Percentiles rank a stretch among this genome's conserved stretches.
phyloP scores from a whole-genome alignment of 108 stramenopile species.

The Cyclotella distinguenda region DNA sequence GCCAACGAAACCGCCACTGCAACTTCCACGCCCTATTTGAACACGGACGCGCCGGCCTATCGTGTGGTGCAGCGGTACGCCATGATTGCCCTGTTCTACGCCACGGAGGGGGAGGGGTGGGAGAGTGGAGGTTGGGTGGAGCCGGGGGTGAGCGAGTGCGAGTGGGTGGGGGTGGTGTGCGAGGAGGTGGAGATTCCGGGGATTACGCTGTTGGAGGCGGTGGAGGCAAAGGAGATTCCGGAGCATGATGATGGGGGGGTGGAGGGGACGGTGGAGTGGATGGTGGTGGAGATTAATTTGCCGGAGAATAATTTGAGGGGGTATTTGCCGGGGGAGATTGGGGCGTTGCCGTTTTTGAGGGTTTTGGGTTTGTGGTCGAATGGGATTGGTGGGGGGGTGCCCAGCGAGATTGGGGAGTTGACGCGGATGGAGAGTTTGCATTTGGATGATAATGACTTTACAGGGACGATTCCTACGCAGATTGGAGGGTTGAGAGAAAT shows the following conservation, averaged over 20 bases:
- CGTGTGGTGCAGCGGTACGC: constrained; percentile 47
- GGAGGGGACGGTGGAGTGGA: constrained; percentile 19
- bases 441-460: constrained; percentile 37
- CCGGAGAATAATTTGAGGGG: constrained; percentile 47
- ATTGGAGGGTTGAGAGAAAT: constrained; percentile 33
- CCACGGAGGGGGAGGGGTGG: constrained; percentile 45
- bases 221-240: constrained; percentile 25
- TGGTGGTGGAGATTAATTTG: constrained; percentile 43
- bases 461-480: constrained; percentile 33
- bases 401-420: constrained; percentile 28
- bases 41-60: constrained; percentile 25
- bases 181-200: constrained; percentile 41
- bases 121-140: constrained; percentile 22
- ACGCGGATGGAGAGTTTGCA: constrained; percentile 19
- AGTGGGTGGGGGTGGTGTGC: constrained; percentile 40
- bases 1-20: constrained; percentile 7
- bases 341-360: constrained; percentile 29
- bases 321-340: constrained; percentile 26
- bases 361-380: constrained; percentile 48
- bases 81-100: constrained; percentile 33
- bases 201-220: constrained; percentile 30
- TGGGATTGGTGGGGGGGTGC: constrained; percentile 28
- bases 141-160: constrained; percentile 44
- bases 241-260: constrained; percentile 20
- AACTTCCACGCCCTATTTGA: constrained; percentile 15